phyloP scores from a whole-genome alignment of 2,329 filamentous ascomycete genomes.

The Leptodontidium sp. region DNA sequence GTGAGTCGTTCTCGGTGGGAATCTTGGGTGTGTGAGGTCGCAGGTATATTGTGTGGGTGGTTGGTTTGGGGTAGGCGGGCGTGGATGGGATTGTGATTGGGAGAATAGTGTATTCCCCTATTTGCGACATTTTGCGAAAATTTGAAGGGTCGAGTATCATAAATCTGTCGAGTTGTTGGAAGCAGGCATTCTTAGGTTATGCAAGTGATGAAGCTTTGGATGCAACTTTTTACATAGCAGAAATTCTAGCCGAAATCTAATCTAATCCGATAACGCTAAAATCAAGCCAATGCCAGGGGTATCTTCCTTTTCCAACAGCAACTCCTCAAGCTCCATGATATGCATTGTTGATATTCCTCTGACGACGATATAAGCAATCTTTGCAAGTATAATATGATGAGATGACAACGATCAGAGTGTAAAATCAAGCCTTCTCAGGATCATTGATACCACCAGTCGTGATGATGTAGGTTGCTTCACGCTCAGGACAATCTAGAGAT shows the following conservation, averaged over 20 bases:
- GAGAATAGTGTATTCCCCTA: conserved; percentile 44
- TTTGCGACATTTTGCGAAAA: conserved; percentile 35
- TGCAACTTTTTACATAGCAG: conserved; percentile 33
- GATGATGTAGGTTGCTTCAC: conserved; percentile 75
- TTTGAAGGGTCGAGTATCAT: neutral
- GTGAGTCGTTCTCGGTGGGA: conserved; percentile 74
- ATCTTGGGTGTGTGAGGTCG: conserved; percentile 83
- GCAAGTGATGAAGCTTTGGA: conserved; percentile 27
- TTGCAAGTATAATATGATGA: conserved; percentile 5
- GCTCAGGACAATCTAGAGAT: conserved; percentile 61
- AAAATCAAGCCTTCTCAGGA: conserved; percentile 64
- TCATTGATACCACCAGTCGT: conserved; percentile 74
- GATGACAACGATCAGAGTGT: neutral
- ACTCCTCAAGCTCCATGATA: conserved; percentile 31
- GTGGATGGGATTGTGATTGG: conserved; percentile 48
- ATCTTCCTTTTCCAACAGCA: conserved; percentile 36
- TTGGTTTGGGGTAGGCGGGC: conserved; percentile 66
- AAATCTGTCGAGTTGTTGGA: neutral
- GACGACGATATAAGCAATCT: conserved; percentile 12
- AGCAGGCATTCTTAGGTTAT: neutral
- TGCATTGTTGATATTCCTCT: conserved; percentile 9
- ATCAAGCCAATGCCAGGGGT: conserved; percentile 20
- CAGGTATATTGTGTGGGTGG: conserved; percentile 86
- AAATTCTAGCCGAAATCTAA: conserved; percentile 39
- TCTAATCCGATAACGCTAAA: conserved; percentile 42